Evolutionary conservation across 305 asterid species (phyloP), one percentile per base, ranked within the genome.

Genomic region (Fraxinus angustifolia): DNA sequence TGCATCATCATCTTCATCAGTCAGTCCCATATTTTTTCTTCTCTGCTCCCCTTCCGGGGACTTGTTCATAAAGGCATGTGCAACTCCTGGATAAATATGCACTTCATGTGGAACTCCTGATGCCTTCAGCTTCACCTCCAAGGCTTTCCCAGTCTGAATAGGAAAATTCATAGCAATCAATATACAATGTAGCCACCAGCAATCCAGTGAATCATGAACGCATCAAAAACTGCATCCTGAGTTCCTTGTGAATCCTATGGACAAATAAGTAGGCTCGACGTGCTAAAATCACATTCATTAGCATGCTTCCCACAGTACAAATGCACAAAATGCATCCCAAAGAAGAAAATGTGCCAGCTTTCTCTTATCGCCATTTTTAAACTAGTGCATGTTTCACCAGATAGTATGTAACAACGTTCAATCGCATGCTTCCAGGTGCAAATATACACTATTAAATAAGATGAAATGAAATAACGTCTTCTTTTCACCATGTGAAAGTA

Each of bases 41-140:
- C 99, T 90, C 86, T 91, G 84, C 34, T 74, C 75, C 50, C 93
- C 99, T 35, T 96, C 96, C 0, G 94, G 88, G 3, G 99, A 96
- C 48, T 23, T 83, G 89, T 96, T 96, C 99, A 96, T 92, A 67
- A 96, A 96, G 73, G 99, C 99, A 81, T 96, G 99, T 11, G 84
- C 89, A 6, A 88, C n/a, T 65, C 95, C 92, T 2, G 98, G 94
- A 82, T 94, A 94, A 28, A 96, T 79, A 88, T 89, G 82, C n/a
- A 96, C 97, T 84, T 96, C 99, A 23, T 90, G 87, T 26, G 92
- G 95, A 68, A 90, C 93, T 73, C 93, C 93, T 4, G 97, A 86
- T 62, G 87, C 89, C 90, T 91, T 90, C 73, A 96, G 93, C 90
- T 91, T 96, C 85, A 91, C 95, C 87, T 94, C 97, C 79, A 96